Base-by-base conservation (phyloP, 768 basidiomycete species). In the Boletus rex-veris region DNA sequence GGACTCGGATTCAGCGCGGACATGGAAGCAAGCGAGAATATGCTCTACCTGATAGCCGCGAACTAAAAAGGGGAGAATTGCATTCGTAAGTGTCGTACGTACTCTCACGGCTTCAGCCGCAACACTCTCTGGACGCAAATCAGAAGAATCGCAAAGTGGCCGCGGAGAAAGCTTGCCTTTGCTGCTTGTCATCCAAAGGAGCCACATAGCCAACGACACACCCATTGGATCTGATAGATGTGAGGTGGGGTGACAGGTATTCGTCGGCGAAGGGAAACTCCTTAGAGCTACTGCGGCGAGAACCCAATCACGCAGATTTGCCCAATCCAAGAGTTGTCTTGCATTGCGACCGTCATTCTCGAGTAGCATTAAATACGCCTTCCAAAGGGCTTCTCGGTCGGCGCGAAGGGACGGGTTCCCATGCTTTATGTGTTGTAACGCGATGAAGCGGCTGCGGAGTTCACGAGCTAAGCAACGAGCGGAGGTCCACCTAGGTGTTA, bases 261-360 rank as follows among this genome's bases (percentile, higher is more conserved):
- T 30, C 19, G 39, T 45, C 5, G 48, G 54, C 7, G 36, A 49
- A 36, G 53, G 39, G 30, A 40, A 31, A n/a, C 48, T 58, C 46
- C 61, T 59, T 2, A 58, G 43, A 24, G 48, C 52, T 8, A 56
- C 44, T 31, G 54, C 64, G 8, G 55, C 61, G 7, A 60, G n/a
- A 3, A 67, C 44, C 64, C 68, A 71, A 15, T 56, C 55, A 2
- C 65, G 58, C 3, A 79, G 53, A 40, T 60, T 61, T 38, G 79
- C 79, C 75, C 77, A 80, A 19, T 62, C 53, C 19, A 70, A 44
- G 18, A 82, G 69, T 40, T 80, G 81, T 2, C 58, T 57, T 48
- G 72, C 68, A 53, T 82, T 82, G 54, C 66, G 64, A 19, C 76
- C 77, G 48, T 80, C 80, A 42, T 78, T 76, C 64, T 83, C 82